Evolutionary conservation across 495 filamentous ascomycete genomes (phyloP).

Genomic region (Aspergillus indologenus): DNA sequence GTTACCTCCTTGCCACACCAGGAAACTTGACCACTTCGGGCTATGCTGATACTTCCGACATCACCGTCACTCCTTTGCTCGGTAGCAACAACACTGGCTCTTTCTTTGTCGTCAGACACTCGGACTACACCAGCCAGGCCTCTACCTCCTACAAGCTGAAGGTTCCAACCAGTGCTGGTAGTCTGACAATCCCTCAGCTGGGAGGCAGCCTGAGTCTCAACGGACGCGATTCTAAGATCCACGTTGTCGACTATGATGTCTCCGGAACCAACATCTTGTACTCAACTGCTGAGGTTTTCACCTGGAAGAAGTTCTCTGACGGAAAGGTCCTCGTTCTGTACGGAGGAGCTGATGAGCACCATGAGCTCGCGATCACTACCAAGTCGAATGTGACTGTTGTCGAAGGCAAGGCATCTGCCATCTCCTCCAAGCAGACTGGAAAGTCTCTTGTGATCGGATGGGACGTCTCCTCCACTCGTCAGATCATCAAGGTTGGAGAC

Average conservation of each 20-base stretch:
- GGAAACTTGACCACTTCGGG: slow-evolving; percentile 46
- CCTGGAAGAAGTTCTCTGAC: slow-evolving; percentile 59
- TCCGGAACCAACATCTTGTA: slow-evolving; percentile 63
- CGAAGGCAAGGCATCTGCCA: slow-evolving; percentile 43
- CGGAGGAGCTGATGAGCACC: slow-evolving; percentile 63
- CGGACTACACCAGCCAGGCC: slow-evolving; percentile 52
- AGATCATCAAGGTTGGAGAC: slow-evolving; percentile 54
- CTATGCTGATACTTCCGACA: slow-evolving; percentile 46
- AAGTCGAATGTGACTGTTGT: slow-evolving; percentile 39
- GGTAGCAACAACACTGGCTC: slow-evolving; percentile 48
- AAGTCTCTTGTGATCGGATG: slow-evolving; percentile 55
- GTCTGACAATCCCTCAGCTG: slow-evolving; percentile 60
- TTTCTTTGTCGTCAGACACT: slow-evolving; percentile 66
- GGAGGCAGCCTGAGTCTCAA: slow-evolving; percentile 59
- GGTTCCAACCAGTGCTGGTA: slow-evolving; percentile 59
- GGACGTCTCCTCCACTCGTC: slow-evolving; percentile 47
- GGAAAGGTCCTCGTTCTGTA: slow-evolving; percentile 67
- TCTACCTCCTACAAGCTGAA: slow-evolving; percentile 60
- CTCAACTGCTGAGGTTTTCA: slow-evolving; percentile 74
- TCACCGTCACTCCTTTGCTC: slow-evolving; percentile 59
- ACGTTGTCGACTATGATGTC: slow-evolving; percentile 71
- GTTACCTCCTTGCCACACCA: slow-evolving; percentile 56
- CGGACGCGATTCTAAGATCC: slow-evolving; percentile 72
- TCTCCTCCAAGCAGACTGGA: slow-evolving; percentile 41
- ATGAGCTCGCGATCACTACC: slow-evolving; percentile 60